Conservation (phyloP, 495 filamentous ascomycete species). For the Aspergillus sclerotioniger region DNA sequence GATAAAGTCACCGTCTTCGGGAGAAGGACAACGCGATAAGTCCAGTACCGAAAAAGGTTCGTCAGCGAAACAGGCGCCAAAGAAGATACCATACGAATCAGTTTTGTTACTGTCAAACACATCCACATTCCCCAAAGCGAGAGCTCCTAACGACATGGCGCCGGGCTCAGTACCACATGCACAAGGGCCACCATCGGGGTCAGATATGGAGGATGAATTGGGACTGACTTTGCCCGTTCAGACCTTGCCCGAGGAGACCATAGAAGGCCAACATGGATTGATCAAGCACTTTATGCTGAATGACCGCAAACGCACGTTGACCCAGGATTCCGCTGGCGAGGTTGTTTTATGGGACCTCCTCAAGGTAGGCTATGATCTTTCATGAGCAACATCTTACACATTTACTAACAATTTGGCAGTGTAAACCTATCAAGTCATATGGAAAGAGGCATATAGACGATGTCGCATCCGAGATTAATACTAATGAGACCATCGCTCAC, state of each 20-base stretch:
- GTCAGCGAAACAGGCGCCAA: conserved; percentile 31
- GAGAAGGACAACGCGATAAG: conserved; percentile 41
- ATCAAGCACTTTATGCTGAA: conserved; percentile 93
- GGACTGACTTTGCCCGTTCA: conserved; percentile 64
- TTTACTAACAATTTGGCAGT: conserved; percentile 48
- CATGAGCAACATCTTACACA: not conserved
- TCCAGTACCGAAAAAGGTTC: conserved; percentile 13
- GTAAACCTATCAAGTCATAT: conserved; percentile 78
- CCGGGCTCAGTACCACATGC: conserved; percentile 46
- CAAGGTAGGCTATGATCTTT: conserved; percentile 48
- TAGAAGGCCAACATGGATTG: conserved; percentile 92
- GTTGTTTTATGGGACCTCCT: conserved; percentile 96
- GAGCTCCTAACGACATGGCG: conserved; percentile 45
- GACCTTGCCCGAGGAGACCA: conserved; percentile 75
- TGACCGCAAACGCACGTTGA: conserved; percentile 84
- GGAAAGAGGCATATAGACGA: conserved; percentile 93
- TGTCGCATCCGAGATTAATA: conserved; percentile 84
- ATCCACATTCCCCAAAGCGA: conserved; percentile 63
- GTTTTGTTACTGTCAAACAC: conserved; percentile 81
- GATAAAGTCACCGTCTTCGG: conserved; percentile 51
- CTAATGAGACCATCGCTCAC: conserved; percentile 80
- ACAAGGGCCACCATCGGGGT: conserved; percentile 59
- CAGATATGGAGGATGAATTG: conserved; percentile 56
- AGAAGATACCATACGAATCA: conserved; percentile 72
- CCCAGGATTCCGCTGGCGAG: conserved; percentile 91